Base-by-base conservation (phyloP, 805 yeast genomes). In the Sugiyamaella mastotermitis region DNA sequence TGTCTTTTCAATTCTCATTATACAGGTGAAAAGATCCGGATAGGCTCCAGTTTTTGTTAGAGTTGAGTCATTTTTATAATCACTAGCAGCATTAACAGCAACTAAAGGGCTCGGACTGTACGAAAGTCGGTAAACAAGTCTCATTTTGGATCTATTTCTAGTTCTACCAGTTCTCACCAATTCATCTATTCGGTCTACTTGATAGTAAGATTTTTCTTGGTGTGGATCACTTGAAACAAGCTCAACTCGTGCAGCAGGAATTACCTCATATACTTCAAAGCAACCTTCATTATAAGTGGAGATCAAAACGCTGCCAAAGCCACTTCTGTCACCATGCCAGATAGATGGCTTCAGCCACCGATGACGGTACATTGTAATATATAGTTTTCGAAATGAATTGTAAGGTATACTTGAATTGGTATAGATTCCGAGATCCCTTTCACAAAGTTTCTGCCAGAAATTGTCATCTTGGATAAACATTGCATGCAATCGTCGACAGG, bases 301-400 rank as follows among this genome's bases (percentile, higher is more conserved):
- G 19, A 48, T 41, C 35, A 43, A 41, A 17, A 56, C 14, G 4
- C 46, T 40, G 4, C 60, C 60, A 35, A 49, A 49, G 17, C 40
- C 40, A 7, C 38, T 41, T 9, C 40, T 45, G 32, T 51, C 50
- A 19, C 60, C 58, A 28, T 40, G 47, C 60, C 60, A 56, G 3
- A 56, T 15, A 1, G 52, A 47, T 3, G 49, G 50, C 7, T 46
- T 37, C 16, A 55, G 42, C 58, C 57, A 55, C 11, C 31, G 14
- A 31, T 50, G 53, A 14, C 25, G 37, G 26, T 44, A 42, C 20
- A 55, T 40, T 9, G 31, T 17, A 8, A 21, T 26, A 27, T 33
- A 51, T 16, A 50, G 31, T 6, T 42, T 41, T 15, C 33, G 31
- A 22, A 33, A 47, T 6, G 48, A 30, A 6, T 8, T 17, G 36